These are phyloP conservation scores for Pneumocystis wakefieldiae DNA, from an alignment of 1,139 yeast species.

Conservation along the genomic window DNA sequence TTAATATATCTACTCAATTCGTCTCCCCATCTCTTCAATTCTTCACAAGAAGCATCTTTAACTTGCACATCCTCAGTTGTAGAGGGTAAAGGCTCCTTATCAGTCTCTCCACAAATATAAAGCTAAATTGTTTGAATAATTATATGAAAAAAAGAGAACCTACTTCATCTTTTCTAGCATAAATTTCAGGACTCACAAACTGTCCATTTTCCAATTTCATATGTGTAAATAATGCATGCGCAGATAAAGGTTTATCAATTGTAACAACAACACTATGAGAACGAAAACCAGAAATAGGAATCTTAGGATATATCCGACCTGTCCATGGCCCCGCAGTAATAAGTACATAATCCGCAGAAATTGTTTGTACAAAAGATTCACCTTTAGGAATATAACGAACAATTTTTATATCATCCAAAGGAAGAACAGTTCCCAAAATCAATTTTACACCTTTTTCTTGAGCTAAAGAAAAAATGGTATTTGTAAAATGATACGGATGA, in stretches of 20 bases:
- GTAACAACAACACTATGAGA: conserved; percentile 90
- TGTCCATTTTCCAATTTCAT: conserved; percentile 49
- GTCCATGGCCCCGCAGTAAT: conserved; percentile 95
- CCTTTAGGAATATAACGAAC: conserved; percentile 5
- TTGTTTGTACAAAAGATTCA: conserved; percentile 8
- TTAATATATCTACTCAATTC: conserved; percentile 57
- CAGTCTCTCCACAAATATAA: conserved; percentile 95
- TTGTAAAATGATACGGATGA: conserved; percentile 87
- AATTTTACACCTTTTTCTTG: conserved; percentile 71
- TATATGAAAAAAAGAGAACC: not conserved
- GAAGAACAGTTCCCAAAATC: conserved; percentile 46
- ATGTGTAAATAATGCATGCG: conserved; percentile 90
- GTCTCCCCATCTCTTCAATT: conserved; percentile 67
- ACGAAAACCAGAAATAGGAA: conserved; percentile 81
- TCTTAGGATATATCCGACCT: conserved; percentile 69
- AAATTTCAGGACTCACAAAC: conserved; percentile 62
- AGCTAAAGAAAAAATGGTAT: conserved; percentile 62
- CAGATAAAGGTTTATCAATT: conserved; percentile 59
- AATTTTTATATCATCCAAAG: conserved; percentile 3
- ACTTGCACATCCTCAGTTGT: conserved; percentile 89
- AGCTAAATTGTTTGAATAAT: not conserved
- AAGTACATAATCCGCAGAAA: conserved; percentile 62
- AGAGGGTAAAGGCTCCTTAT: conserved; percentile 82
- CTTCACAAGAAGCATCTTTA: conserved; percentile 75
- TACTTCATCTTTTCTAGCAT: conserved; percentile 90